Evolutionary conservation across 768 basidiomycete genomes (phyloP).

Genomic region (Xerocomus brunneocitrinus): DNA sequence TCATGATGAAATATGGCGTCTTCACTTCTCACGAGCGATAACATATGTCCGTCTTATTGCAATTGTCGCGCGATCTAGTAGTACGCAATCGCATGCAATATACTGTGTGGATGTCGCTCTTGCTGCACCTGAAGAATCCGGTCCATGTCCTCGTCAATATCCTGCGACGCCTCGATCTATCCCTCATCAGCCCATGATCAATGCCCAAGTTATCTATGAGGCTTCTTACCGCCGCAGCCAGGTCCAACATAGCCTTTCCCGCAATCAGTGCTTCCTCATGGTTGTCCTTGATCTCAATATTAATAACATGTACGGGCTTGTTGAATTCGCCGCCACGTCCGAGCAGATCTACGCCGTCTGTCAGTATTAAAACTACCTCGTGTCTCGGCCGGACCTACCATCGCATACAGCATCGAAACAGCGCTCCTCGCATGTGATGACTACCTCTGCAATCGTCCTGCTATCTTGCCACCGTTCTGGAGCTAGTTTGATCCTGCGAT

Average conservation of each 20-base stretch:
- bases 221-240: conserved; percentile 70
- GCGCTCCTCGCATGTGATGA: conserved; percentile 98
- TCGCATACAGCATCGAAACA: conserved; percentile 99
- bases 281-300: conserved; percentile 98
- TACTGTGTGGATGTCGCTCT: conserved; percentile 85
- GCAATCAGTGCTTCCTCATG: conserved; percentile 97
- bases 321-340: conserved; percentile 87
- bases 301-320: conserved; percentile 92
- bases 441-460: conserved; percentile 85
- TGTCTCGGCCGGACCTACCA: conserved; percentile 49
- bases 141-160: conserved; percentile 91
- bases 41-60: conserved; percentile 9
- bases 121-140: conserved; percentile 79
- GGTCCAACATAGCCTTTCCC: conserved; percentile 89
- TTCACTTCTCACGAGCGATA: conserved; percentile 56
- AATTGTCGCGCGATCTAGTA: conserved; percentile 46
- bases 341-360: conserved; percentile 61
- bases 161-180: conserved; percentile 80
- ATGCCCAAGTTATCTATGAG: not conserved
- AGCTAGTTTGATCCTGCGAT: conserved; percentile 83
- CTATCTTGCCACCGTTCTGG: conserved; percentile 98
- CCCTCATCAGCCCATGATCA: conserved; percentile 9
- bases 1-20: conserved; percentile 45
- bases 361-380: conserved; percentile 12
- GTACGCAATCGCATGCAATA: conserved; percentile 88